phyloP scores from a whole-genome alignment of 805 yeast genomes.

The Suhomyces emberorum region DNA sequence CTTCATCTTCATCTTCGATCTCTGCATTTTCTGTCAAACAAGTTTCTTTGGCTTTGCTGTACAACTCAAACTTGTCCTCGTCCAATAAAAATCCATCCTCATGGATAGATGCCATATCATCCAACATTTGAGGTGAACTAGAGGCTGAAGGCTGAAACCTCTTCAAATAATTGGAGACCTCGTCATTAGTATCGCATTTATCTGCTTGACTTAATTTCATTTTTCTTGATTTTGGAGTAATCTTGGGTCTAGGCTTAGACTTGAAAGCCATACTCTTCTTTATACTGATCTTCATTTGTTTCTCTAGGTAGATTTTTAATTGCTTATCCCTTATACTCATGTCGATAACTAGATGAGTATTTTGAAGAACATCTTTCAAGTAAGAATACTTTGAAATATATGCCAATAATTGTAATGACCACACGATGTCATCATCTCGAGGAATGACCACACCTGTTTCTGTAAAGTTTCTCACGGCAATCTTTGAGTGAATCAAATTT shows the following conservation, averaged over 20 bases:
- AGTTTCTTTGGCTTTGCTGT: conserved; percentile 18
- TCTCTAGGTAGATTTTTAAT: conserved; percentile 33
- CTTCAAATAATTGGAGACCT: conserved; percentile 13
- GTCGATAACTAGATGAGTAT: conserved; percentile 69
- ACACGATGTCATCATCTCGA: conserved; percentile 86
- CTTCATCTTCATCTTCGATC: conserved; percentile 19
- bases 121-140: conserved; percentile 39
- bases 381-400: conserved; percentile 89
- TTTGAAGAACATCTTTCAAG: conserved; percentile 69
- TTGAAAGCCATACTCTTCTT: conserved; percentile 28
- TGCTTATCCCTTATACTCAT: conserved; percentile 48
- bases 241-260: conserved; percentile 31
- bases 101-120: conserved; percentile 27
- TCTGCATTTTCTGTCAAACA: conserved; percentile 19
- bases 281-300: conserved; percentile 31
- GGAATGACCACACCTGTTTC: conserved; percentile 78
- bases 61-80: conserved; percentile 34
- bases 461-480: conserved; percentile 38
- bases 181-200: background rate
- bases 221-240: conserved; percentile 33
- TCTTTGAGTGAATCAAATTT: conserved; percentile 25
- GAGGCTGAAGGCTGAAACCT: conserved; percentile 35
- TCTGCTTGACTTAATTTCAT: background rate
- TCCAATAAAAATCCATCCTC: conserved; percentile 31
- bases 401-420: conserved; percentile 90